Evolutionary conservation across 192 early-diverging fungal species (phyloP).

Genomic region (Coemansia sp.): DNA sequence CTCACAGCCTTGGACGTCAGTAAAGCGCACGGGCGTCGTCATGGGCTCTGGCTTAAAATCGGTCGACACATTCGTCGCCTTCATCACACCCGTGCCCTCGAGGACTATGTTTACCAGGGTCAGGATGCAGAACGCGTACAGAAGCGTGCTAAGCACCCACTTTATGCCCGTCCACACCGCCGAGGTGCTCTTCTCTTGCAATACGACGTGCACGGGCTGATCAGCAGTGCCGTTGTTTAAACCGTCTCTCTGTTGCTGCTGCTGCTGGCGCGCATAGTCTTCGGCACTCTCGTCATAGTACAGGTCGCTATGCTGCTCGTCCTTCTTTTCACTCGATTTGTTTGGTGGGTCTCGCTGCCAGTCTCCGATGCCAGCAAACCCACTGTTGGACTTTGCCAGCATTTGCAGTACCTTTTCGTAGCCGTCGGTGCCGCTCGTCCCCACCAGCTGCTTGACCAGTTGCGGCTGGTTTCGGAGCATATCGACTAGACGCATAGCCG

Average conservation of each 20-base stretch:
- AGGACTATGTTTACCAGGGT: conserved; percentile 65
- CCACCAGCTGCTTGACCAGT: conserved; percentile 37
- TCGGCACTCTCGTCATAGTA: conserved; percentile 21
- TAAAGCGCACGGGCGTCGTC: conserved; percentile 66
- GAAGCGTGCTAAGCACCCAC: conserved; percentile 36
- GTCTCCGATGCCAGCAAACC: neutral
- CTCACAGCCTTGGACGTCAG: conserved; percentile 95
- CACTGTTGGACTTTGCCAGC: conserved; percentile 28
- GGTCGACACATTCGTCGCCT: conserved; percentile 42
- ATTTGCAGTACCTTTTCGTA: conserved; percentile 45
- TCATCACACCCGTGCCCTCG: conserved; percentile 69
- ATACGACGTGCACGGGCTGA: conserved; percentile 35
- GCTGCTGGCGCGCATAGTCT: conserved; percentile 5
- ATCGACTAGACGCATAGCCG: conserved; percentile 43
- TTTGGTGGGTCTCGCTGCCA: neutral
- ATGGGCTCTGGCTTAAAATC: conserved; percentile 37
- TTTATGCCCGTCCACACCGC: conserved; percentile 29
- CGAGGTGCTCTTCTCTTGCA: conserved; percentile 33
- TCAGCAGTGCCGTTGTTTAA: conserved; percentile 18
- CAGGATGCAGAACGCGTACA: conserved; percentile 65
- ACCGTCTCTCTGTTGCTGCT: neutral
- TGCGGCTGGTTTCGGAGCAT: conserved; percentile 37
- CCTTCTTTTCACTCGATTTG: neutral
- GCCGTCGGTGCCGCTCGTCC: conserved; percentile 16
- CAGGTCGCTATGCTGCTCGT: conserved; percentile 2